Conservation (phyloP, 805 yeast species). For the Candida berthetii region DNA sequence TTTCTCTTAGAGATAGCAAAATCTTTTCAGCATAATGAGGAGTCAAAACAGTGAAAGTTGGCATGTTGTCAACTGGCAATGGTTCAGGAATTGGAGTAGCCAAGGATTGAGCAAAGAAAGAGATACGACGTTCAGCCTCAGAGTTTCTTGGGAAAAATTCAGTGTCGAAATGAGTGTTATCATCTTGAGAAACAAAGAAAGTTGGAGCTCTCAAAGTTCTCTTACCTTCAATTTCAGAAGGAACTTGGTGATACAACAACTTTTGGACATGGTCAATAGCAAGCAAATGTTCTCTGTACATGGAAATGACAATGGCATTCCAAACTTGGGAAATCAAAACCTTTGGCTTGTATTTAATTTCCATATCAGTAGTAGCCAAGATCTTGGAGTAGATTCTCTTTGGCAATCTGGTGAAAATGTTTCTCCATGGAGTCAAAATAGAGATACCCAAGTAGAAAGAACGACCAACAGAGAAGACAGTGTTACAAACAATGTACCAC, state of each 20-base stretch:
- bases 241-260: slow-evolving; percentile 96
- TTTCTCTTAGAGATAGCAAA: slow-evolving; percentile 86
- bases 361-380: slow-evolving; percentile 98
- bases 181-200: slow-evolving; percentile 97
- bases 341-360: slow-evolving; percentile 97
- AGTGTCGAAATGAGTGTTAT: slow-evolving; percentile 79
- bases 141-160: slow-evolving; percentile 96
- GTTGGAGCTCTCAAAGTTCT: slow-evolving; percentile 98
- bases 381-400: slow-evolving; percentile 98
- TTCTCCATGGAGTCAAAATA: slow-evolving; percentile 99
- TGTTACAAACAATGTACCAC: slow-evolving; percentile 97
- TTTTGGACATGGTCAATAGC: slow-evolving; percentile 99
- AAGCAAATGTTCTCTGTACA: slow-evolving; percentile 98
- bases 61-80: slow-evolving; percentile 98
- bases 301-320: slow-evolving; percentile 98
- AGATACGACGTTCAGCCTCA: slow-evolving; percentile 99
- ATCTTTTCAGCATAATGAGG: slow-evolving; percentile 98
- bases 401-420: slow-evolving; percentile 94
- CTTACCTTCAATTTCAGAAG: slow-evolving; percentile 96
- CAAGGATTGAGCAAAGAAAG: slow-evolving; percentile 97
- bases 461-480: slow-evolving; percentile 93
- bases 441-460: slow-evolving; percentile 99
- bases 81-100: slow-evolving; percentile 99
- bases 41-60: slow-evolving; percentile 93
- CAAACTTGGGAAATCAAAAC: slow-evolving; percentile 97